These are phyloP conservation scores for Chlamydomonas schloesseri DNA, from an alignment of 139 green algal genomes.

Conservation along the genomic window DNA sequence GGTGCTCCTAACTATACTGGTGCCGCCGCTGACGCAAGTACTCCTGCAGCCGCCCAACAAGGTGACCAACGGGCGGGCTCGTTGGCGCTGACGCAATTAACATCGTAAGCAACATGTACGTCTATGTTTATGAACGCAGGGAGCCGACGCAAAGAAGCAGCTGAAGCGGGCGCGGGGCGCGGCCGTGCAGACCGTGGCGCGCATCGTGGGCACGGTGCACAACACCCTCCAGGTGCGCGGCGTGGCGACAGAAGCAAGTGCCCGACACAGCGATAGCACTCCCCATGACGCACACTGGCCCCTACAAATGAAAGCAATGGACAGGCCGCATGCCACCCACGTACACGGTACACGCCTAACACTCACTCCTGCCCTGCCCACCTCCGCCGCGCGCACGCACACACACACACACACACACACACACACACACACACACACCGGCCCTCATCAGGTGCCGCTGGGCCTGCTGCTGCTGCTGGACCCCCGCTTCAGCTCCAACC, in stretches of 20 bases:
- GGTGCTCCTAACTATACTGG: background rate
- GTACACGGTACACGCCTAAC: no score
- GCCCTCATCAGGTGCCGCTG: slow-evolving; percentile 51
- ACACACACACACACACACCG: background rate
- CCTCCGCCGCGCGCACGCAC: no score
- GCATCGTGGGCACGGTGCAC: slow-evolving; percentile 17
- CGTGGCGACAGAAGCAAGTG: background rate
- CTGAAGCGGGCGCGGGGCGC: background rate
- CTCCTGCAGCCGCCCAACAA: background rate
- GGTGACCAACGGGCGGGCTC: no score
- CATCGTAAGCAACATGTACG: no score
- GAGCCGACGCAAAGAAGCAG: background rate
- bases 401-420: background rate
- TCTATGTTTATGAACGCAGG: no score
- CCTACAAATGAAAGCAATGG: no score
- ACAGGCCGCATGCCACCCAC: no score
- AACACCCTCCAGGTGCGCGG: slow-evolving; percentile 17
- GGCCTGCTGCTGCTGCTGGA: slow-evolving; percentile 51
- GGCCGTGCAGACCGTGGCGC: slow-evolving; percentile 9
- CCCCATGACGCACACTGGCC: no score
- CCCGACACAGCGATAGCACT: no score
- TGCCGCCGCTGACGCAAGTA: background rate
- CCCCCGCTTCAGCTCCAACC: slow-evolving; percentile 12
- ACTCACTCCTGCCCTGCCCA: no score
- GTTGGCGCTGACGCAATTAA: no score